Conservation (phyloP, 2,329 filamentous ascomycete genomes). For the Colletotrichum sp. region DNA sequence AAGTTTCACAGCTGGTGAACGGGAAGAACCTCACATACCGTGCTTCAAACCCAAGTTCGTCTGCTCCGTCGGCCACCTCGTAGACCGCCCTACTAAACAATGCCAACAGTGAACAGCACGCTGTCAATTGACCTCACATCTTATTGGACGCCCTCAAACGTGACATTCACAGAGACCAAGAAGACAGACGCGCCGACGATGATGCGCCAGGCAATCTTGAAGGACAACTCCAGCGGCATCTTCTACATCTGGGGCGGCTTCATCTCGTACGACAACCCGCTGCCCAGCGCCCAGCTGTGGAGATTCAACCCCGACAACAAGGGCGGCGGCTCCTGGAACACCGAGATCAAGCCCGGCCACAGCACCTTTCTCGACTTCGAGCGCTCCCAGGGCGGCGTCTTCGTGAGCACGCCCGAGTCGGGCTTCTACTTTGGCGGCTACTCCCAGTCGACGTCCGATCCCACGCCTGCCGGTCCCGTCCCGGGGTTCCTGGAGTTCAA, state of each 20-base stretch:
- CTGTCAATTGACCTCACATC: slow-evolving; percentile 21
- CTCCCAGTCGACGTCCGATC: not conserved
- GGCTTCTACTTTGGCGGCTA: slow-evolving; percentile 21
- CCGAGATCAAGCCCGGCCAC: slow-evolving; percentile 6
- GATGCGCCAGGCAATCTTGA: slow-evolving; percentile 12
- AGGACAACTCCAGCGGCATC: not conserved
- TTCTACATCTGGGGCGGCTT: slow-evolving; percentile 24
- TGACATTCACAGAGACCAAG: slow-evolving; percentile 3
- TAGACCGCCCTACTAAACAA: not conserved
- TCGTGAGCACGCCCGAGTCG: slow-evolving; percentile 9
- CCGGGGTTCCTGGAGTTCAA: slow-evolving; percentile 16
- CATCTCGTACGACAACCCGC: not conserved
- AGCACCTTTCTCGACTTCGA: not conserved
- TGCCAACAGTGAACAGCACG: slow-evolving; percentile 16
- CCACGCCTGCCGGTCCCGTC: not conserved
- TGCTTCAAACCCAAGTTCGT: not conserved
- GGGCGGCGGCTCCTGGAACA: slow-evolving; percentile 20
- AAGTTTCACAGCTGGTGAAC: slow-evolving; percentile 4
- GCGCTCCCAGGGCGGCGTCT: slow-evolving; percentile 7
- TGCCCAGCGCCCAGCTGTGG: slow-evolving; percentile 12
- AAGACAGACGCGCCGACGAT: slow-evolving; percentile 14
- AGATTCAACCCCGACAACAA: slow-evolving; percentile 12
- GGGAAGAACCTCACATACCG: not conserved
- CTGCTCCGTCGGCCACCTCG: not conserved
- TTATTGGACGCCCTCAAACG: slow-evolving; percentile 13